Base-by-base conservation (phyloP, 1,139 yeast species). In the Yamadazyma songkhlaensis region DNA sequence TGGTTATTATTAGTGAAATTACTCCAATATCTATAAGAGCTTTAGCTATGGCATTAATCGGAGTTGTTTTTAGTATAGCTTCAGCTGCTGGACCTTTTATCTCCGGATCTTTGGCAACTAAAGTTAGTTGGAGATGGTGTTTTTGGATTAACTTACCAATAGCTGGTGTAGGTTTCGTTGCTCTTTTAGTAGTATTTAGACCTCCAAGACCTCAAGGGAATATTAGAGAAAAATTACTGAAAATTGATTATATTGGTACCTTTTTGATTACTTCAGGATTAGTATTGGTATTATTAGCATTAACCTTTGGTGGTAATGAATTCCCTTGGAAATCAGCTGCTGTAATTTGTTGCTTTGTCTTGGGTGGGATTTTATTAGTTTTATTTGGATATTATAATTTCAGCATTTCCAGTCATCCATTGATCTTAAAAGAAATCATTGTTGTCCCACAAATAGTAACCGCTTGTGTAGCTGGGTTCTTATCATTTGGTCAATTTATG, bases 51-150 rank as follows among this genome's bases (percentile, higher is more conserved):
- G 71, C 77, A 2, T 50, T 68, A 21, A 58, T 80, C 36, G 79
- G 81, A 10, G 56, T 70, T 17, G 68, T 79, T 0, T 81, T 78
- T 57, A 72, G 80, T 8, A 59, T 79, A 1, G 77, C 83, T 1
- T 66, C 79, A 15, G 81, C 71, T 3, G 52, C 72, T 28, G 90
- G 89, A 1, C 90, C 90, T 0, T 64, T 82, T 37, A 52, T 82
- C 28, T 89, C 89, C 21, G 89, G 89, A 23, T 81, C 82, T 1
- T 74, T 81, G 48, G 70, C 85, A 2, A 54, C 77, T 10, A 67
- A 75, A 36, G 80, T 77, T 2, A 64, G 79, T 12, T 84, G 92
- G 92, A 69, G 92, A 54, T 83, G 90, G 90, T 79, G 87, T 49
- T 84, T 84, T 55, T 84, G 79, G 56, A 70, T 84, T 49, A 84